Conservation (phyloP, 1,284 basidiomycete species). For the Rhodotorula sp. region DNA sequence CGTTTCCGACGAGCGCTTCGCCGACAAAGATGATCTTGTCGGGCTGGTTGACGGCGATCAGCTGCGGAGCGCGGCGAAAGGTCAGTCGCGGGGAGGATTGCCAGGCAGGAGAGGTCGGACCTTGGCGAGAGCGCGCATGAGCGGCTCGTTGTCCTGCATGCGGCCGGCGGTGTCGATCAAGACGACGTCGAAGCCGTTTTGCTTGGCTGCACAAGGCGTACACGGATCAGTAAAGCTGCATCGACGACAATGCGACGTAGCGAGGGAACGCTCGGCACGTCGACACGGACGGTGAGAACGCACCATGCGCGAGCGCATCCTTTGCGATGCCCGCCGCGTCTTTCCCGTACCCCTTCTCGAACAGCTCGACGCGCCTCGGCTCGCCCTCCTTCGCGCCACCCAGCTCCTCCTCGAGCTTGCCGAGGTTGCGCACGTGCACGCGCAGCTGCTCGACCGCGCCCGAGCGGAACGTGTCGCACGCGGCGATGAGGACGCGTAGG, state of each 20-base stretch:
- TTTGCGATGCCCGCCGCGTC: slow-evolving; percentile 96
- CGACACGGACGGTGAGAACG: not conserved
- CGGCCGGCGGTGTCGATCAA: slow-evolving; percentile 95
- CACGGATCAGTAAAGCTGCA: not conserved
- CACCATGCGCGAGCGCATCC: slow-evolving; percentile 88
- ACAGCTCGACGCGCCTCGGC: slow-evolving; percentile 70
- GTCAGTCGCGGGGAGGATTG: not conserved
- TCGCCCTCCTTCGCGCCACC: not conserved
- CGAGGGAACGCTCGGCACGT: not conserved
- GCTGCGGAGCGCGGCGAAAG: slow-evolving; percentile 54
- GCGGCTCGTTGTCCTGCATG: slow-evolving; percentile 98
- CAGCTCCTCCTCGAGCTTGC: slow-evolving; percentile 73
- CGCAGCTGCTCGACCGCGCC: slow-evolving; percentile 97
- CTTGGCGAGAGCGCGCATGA: slow-evolving; percentile 98
- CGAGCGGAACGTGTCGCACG: slow-evolving; percentile 97
- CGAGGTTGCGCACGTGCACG: slow-evolving; percentile 92
- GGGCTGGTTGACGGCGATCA: slow-evolving; percentile 85
- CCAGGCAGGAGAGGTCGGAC: slow-evolving; percentile 51
- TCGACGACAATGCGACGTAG: not conserved
- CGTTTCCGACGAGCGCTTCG: slow-evolving; percentile 92
- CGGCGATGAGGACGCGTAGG: slow-evolving; percentile 89
- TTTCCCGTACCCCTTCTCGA: slow-evolving; percentile 96
- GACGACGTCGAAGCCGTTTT: slow-evolving; percentile 88
- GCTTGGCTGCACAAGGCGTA: slow-evolving; percentile 61
- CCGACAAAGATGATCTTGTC: slow-evolving; percentile 97